phyloP scores from a whole-genome alignment of 2,329 filamentous ascomycete species.

The Trichoderma harzianum region DNA sequence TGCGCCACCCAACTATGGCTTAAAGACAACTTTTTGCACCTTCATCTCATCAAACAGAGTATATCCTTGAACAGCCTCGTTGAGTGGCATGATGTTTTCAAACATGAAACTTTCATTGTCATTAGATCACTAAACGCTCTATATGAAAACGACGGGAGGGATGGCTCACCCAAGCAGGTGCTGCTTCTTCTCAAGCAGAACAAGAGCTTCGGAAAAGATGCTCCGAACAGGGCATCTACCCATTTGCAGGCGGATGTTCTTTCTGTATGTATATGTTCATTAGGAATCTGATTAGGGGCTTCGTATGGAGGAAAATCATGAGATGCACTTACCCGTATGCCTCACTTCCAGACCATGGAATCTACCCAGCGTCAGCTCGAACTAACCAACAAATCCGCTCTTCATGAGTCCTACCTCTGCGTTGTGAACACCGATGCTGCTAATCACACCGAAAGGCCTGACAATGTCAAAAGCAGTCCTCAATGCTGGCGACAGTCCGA shows the following conservation, averaged over 20 bases:
- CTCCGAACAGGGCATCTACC: conserved; percentile 72
- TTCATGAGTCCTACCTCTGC: conserved; percentile 51
- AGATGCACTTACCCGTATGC: conserved; percentile 50
- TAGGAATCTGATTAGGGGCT: background rate
- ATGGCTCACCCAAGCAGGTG: conserved; percentile 49
- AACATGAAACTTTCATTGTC: conserved; percentile 63
- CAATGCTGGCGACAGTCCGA: conserved; percentile 66
- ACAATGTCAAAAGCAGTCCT: conserved; percentile 68
- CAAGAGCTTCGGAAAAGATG: conserved; percentile 63
- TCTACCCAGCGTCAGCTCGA: conserved; percentile 37
- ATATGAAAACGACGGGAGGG: too few species aligned
- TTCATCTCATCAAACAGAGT: conserved; percentile 70
- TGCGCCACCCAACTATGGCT: conserved; percentile 29
- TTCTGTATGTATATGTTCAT: conserved; percentile 38
- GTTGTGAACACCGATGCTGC: conserved; percentile 74
- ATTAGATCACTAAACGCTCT: background rate
- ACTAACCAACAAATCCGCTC: background rate
- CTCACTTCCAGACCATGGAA: conserved; percentile 63
- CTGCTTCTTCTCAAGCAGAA: conserved; percentile 63
- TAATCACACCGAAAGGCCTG: conserved; percentile 69
- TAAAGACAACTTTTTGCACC: conserved; percentile 71
- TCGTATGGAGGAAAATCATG: background rate
- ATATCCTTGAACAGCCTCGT: conserved; percentile 64
- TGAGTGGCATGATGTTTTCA: conserved; percentile 69
- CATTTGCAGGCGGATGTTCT: conserved; percentile 72